A percentile compares a stretch with the other conserved stretches of the same genome.
Conservation (phyloP, 345 rosid genomes). For the Acer negundo region DNA sequence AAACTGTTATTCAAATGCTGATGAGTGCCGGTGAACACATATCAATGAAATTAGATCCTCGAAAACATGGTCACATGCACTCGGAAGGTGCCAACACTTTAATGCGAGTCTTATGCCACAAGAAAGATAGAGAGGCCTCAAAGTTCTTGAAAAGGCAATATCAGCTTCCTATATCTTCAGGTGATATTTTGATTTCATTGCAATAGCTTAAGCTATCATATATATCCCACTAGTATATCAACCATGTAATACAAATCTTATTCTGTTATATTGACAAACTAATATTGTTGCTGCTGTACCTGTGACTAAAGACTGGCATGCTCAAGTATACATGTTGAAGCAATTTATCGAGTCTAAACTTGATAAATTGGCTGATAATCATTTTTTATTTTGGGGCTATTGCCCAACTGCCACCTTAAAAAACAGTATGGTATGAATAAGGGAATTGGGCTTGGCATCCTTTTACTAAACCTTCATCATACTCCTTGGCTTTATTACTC, state of each 20-base stretch:
- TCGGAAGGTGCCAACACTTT: slow-evolving; percentile 75
- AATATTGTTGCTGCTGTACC: not conserved
- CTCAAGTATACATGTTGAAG: not conserved
- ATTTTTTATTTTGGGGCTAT: not conserved
- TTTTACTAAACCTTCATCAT: not conserved
- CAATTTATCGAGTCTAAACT: not conserved
- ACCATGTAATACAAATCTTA: no score
- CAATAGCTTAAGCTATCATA: not conserved
- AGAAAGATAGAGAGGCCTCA: slow-evolving; percentile 87
- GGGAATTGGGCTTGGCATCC: not conserved
- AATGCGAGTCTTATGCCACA: slow-evolving; percentile 91
- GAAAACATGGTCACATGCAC: slow-evolving; percentile 37
- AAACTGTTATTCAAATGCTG: slow-evolving; percentile 71
- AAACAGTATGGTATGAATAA: not conserved
- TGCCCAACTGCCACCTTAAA: not conserved
- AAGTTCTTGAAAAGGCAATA: slow-evolving; percentile 79
- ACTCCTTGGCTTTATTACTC: not conserved
- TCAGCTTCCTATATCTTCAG: slow-evolving; percentile 95
- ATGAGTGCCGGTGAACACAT: slow-evolving; percentile 84
- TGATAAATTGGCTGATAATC: not conserved
- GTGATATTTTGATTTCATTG: slow-evolving; percentile 36
- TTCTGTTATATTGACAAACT: not conserved
- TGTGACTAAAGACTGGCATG: not conserved
- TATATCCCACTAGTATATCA: not conserved
- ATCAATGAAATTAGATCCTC: slow-evolving; percentile 60